Base-by-base conservation (phyloP, 1,284 basidiomycete genomes). In the Anthracocystis walkeri region DNA sequence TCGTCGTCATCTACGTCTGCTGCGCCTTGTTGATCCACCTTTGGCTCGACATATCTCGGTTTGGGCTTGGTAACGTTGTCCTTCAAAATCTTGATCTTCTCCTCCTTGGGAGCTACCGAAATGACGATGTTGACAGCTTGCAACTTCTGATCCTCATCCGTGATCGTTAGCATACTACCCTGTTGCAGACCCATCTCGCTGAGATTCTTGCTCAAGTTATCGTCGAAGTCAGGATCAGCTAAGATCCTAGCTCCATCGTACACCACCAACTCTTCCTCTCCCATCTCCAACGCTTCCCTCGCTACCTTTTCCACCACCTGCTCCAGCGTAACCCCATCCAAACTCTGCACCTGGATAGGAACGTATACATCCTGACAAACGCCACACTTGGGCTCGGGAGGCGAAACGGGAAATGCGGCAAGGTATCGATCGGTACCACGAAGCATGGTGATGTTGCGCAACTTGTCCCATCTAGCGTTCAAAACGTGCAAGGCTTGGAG, bases 401-500 rank as follows among this genome's bases (percentile, higher is more conserved):
- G 21, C 5, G 48, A 55, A 0, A 68, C 61, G 1, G 61, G 25
- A 25, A 67, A 73, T 4, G 59, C 60, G 18, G 70, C 75, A 41
- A 82, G 54, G 27, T 77, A 57, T 3, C 77, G 74, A 11, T 58
- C 59, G 11, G 62, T 42, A 1, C 67, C 65, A 7, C 78, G 60
- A 11, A 68, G 63, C n/a, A 83, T 50, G 12, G 68, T 69, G 38
- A 82, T 70, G 41, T 70, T 62, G 4, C 75, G 69, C 25, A 73
- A 64, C 45, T 60, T 58, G 38, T 61, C 40, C 77, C 76, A 79
- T 12, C 41, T 23, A 5, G 61, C 49, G 4, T 74, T 75, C 0
- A 98, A 88, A 29, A 97, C 88, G 65, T 94, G 91, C 14, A 97
- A 87, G 0, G 95, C 93, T 86, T 97, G 95, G 52, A 98, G 88